Percentiles rank a stretch among this genome's conserved stretches.
Evolutionary conservation across 495 filamentous ascomycete species (phyloP).

Genomic region (Penicillium taxi): DNA sequence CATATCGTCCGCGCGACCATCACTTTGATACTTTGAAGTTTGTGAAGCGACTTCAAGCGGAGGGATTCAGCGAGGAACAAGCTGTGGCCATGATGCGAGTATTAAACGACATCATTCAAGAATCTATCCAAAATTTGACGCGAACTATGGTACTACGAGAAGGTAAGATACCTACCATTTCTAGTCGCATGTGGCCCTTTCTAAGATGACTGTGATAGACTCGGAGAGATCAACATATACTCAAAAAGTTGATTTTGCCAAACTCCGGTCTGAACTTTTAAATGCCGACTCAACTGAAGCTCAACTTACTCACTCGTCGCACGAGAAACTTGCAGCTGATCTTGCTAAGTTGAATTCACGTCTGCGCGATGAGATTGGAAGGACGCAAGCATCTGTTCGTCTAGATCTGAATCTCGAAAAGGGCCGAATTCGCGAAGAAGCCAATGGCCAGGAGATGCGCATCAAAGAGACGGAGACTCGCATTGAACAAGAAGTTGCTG

Average conservation of each 20-base stretch:
- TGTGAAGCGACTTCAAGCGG: conserved; percentile 77
- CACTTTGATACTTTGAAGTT: conserved; percentile 99
- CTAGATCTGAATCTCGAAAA: conserved; percentile 96
- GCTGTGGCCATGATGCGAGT: conserved; percentile 96
- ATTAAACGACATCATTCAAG: conserved; percentile 92
- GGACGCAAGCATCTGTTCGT: conserved; percentile 84
- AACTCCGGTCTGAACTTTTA: conserved; percentile 88
- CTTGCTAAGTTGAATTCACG: conserved; percentile 84
- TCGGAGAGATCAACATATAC: conserved; percentile 74
- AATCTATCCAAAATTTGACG: conserved; percentile 96
- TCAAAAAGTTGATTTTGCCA: conserved; percentile 99
- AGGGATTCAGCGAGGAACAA: conserved; percentile 95
- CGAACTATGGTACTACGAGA: conserved; percentile 98
- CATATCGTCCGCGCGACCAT: conserved; percentile 60
- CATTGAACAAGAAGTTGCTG: conserved; percentile 96
- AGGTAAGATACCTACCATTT: conserved; percentile 33
- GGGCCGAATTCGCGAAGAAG: conserved; percentile 92
- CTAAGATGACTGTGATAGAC: conserved; percentile 24
- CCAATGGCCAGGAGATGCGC: conserved; percentile 93
- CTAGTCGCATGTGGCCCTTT: background rate
- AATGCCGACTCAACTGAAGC: conserved; percentile 86
- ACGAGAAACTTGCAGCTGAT: conserved; percentile 90
- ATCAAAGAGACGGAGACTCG: conserved; percentile 98
- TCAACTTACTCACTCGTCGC: conserved; percentile 75
- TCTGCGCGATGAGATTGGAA: conserved; percentile 84